A percentile compares a stretch with the other conserved stretches of the same genome.
Conservation (phyloP, 257 asterid genomes). For the Gardenia jasminoides region DNA sequence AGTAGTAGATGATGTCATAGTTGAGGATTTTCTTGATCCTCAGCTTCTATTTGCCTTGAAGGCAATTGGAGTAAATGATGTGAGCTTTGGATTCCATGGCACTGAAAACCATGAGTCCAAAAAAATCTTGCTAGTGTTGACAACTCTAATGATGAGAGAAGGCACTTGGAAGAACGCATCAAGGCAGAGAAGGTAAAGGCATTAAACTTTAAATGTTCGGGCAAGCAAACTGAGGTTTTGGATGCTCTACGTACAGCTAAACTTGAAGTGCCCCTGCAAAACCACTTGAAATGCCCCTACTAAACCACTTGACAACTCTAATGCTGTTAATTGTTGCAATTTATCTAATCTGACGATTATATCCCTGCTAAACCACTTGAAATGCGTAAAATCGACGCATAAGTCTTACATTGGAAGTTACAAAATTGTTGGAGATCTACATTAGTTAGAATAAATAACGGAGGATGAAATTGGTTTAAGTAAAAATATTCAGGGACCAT, state of each 20-base stretch:
- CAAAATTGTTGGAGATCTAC: no score
- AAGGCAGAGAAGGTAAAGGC: conserved; percentile 84
- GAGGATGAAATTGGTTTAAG: no score
- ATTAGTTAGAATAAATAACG: no score
- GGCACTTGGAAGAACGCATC: conserved; percentile 52
- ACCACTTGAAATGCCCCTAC: no score
- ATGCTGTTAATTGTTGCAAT: no score
- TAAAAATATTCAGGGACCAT: no score
- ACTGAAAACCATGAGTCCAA: conserved; percentile 34
- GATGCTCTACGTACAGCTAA: conserved; percentile 74
- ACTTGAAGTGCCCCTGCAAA: conserved; percentile 51
- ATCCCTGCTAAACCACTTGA: no score
- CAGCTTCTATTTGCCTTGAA: conserved; percentile 81
- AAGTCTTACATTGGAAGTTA: no score
- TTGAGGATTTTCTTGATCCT: conserved; percentile 91
- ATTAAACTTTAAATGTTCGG: conserved; percentile 70
- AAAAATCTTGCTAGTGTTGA: conserved; percentile 21
- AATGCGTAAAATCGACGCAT: no score
- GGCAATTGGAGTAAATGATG: conserved; percentile 61
- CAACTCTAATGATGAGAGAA: conserved; percentile 43
- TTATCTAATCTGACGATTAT: no score
- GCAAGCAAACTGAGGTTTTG: conserved; percentile 87
- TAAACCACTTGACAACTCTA: no score
- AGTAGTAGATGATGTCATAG: conserved; percentile 41
- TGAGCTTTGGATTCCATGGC: conserved; percentile 24